Evolutionary conservation across 2,329 filamentous ascomycete genomes (phyloP).

Genomic region (Calonectria hawksworthii): DNA sequence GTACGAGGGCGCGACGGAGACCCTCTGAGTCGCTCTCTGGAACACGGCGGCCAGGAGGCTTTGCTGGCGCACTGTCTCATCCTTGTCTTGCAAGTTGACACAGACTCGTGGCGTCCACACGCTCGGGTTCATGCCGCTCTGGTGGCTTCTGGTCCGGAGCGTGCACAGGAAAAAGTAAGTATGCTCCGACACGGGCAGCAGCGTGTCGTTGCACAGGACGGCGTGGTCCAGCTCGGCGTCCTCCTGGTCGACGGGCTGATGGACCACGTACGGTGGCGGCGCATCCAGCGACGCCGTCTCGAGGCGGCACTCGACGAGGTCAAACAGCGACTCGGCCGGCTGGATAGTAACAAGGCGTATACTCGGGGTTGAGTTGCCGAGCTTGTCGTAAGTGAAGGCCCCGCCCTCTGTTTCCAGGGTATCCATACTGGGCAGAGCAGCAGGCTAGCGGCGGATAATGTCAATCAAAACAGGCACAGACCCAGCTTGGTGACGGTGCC

Average conservation of each 20-base stretch:
- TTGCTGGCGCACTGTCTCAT: slow-evolving; percentile 3
- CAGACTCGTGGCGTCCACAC: slow-evolving; percentile 26
- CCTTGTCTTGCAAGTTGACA: slow-evolving; percentile 11
- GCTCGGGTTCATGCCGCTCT: neutral
- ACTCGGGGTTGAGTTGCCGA: neutral
- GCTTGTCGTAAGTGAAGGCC: slow-evolving; percentile 5
- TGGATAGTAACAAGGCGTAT: slow-evolving; percentile 10
- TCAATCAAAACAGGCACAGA: neutral
- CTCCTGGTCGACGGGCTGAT: slow-evolving; percentile 20
- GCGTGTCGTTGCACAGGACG: slow-evolving; percentile 15
- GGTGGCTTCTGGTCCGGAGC: slow-evolving; percentile 11
- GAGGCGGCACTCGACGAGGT: slow-evolving; percentile 20
- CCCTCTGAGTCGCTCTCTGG: slow-evolving; percentile 2
- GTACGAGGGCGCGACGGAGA: slow-evolving; percentile 22
- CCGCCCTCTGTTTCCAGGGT: slow-evolving; percentile 4
- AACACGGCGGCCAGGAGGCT: slow-evolving; percentile 11
- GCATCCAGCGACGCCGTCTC: neutral
- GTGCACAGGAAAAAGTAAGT: slow-evolving; percentile 26
- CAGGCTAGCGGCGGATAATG: neutral
- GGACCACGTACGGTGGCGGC: slow-evolving; percentile 13
- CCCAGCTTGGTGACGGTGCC: neutral
- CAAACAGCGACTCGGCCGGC: slow-evolving; percentile 19
- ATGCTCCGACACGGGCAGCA: slow-evolving; percentile 22
- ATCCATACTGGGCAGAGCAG: slow-evolving; percentile 12
- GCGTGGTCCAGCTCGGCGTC: slow-evolving; percentile 17